Percentiles rank a stretch among this genome's conserved stretches.
phyloP scores from a whole-genome alignment of 176 grass and related monocot species.

The Lolium perenne region DNA sequence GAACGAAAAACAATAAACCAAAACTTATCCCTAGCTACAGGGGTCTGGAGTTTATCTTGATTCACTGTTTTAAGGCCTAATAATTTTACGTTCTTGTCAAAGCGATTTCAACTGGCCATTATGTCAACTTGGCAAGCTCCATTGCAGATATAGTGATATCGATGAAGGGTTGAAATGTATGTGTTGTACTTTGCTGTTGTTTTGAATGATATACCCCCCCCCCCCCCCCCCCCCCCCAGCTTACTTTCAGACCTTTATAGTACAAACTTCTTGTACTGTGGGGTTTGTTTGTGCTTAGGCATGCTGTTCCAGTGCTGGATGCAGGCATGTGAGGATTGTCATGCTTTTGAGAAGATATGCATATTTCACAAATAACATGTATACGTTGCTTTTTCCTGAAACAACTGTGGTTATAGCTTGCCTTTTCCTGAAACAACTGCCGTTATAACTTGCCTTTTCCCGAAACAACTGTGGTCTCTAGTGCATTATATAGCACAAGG shows the following conservation, averaged over 20 bases:
- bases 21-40: neutral
- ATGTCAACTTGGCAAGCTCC: neutral
- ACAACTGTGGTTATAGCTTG: too few relatives aligned
- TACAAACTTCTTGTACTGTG: neutral
- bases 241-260: slow-evolving; percentile 2
- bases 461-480: too few relatives aligned
- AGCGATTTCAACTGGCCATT: neutral
- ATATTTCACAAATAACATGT: neutral
- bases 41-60: neutral
- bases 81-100: neutral
- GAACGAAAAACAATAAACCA: neutral
- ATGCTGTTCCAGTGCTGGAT: slow-evolving; percentile 14
- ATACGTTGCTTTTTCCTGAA: too few relatives aligned
- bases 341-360: neutral
- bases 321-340: neutral
- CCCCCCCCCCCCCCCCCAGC: neutral
- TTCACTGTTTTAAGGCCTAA: neutral
- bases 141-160: neutral
- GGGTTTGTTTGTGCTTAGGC: neutral
- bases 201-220: neutral
- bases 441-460: too few relatives aligned
- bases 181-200: neutral
- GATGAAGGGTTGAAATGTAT: neutral
- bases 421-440: too few relatives aligned
- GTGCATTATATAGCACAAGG: neutral